phyloP scores from a whole-genome alignment of 352 stramenopile genomes.

The Phytophthora constricta region DNA sequence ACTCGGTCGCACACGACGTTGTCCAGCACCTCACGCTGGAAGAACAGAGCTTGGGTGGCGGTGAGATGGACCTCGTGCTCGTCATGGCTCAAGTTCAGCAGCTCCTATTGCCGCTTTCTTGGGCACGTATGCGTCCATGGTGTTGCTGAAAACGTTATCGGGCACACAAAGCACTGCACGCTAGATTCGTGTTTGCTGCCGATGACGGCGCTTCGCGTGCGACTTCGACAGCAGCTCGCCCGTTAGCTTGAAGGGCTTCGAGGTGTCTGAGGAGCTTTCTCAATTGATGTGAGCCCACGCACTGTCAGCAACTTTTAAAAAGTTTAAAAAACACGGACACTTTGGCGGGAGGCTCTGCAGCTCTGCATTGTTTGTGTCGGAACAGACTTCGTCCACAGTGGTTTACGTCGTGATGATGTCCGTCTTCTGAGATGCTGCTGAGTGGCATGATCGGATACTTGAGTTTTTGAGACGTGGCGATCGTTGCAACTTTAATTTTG shows the following conservation, averaged over 20 bases:
- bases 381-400: slow-evolving; percentile 6
- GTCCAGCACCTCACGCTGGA: slow-evolving; percentile 59
- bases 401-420: neutral
- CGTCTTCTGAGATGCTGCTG: neutral
- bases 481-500: too few species aligned
- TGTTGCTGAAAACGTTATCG: slow-evolving; percentile 49
- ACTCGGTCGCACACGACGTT: slow-evolving; percentile 55
- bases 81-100: slow-evolving; percentile 60
- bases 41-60: slow-evolving; percentile 51
- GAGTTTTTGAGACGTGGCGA: too few species aligned
- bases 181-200: slow-evolving; percentile 31
- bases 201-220: slow-evolving; percentile 51
- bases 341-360: slow-evolving; percentile 8
- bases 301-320: slow-evolving; percentile 27
- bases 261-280: slow-evolving; percentile 1
- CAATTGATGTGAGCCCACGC: slow-evolving; percentile 5
- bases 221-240: slow-evolving; percentile 34
- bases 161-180: slow-evolving; percentile 44
- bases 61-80: slow-evolving; percentile 43
- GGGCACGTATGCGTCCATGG: slow-evolving; percentile 58
- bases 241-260: slow-evolving; percentile 4
- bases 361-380: neutral
- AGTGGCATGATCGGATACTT: neutral
- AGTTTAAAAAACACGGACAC: slow-evolving; percentile 21
- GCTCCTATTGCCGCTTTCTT: slow-evolving; percentile 40